These are phyloP conservation scores for Anacardium occidentale DNA, from an alignment of 345 rosid species.

Conservation along the genomic window DNA sequence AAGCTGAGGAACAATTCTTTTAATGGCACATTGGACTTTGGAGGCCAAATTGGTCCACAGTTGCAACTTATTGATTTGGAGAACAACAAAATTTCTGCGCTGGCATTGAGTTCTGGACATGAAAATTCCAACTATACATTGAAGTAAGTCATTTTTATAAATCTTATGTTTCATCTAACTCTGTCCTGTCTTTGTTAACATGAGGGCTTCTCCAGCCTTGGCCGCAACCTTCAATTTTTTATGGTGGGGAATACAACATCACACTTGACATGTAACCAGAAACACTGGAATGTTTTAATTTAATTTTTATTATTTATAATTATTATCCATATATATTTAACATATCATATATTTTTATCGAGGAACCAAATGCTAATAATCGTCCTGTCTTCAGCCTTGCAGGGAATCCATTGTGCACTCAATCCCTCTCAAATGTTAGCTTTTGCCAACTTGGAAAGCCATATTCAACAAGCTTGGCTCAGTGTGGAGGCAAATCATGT, in stretches of 20 bases:
- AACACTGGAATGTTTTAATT: no score
- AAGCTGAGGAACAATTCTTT: constrained; percentile 69
- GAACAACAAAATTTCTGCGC: constrained; percentile 68
- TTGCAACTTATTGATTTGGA: constrained; percentile 74
- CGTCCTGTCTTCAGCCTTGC: constrained; percentile 51
- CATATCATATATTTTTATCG: no score
- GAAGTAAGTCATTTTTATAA: constrained; percentile 44
- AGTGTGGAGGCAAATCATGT: constrained; percentile 65
- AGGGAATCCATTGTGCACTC: constrained; percentile 82
- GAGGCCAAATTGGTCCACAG: constrained; percentile 47
- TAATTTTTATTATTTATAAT: no score
- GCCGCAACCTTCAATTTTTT: no score
- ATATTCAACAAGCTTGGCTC: constrained; percentile 73
- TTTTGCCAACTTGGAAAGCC: constrained; percentile 61
- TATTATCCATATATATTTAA: no score
- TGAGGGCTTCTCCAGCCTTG: no score
- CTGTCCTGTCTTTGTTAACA: no score
- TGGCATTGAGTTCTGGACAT: constrained; percentile 52
- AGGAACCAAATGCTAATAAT: not conserved
- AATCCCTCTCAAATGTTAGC: constrained; percentile 54
- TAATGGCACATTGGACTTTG: constrained; percentile 57
- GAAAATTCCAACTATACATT: constrained; percentile 39
- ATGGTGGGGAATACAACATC: no score
- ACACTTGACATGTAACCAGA: no score
- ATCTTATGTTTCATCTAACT: not conserved